phyloP scores from a whole-genome alignment of 192 early-diverging fungal species.

The Linnemannia elongata region DNA sequence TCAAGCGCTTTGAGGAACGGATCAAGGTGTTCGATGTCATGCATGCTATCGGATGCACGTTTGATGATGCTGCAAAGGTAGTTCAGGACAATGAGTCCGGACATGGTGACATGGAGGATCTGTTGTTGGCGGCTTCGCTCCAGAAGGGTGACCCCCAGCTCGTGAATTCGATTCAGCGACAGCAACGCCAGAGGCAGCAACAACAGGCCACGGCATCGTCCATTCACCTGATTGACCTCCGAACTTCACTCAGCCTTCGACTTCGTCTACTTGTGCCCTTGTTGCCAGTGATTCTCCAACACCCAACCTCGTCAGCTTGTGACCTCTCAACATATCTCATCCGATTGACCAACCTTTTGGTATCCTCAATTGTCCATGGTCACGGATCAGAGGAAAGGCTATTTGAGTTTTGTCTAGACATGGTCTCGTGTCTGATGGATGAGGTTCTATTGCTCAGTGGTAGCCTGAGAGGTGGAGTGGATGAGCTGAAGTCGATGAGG shows the following conservation, averaged over 20 bases:
- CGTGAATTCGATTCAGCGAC: constrained; percentile 21
- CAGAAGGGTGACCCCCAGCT: not conserved
- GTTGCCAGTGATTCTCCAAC: constrained; percentile 62
- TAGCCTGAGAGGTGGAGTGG: constrained; percentile 17
- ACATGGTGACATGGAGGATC: constrained; percentile 38
- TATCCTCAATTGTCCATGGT: constrained; percentile 63
- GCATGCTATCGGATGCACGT: constrained; percentile 61
- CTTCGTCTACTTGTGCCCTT: constrained; percentile 63
- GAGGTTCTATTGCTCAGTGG: constrained; percentile 43
- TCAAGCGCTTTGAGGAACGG: constrained; percentile 56
- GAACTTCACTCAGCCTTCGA: constrained; percentile 60
- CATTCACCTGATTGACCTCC: constrained; percentile 38
- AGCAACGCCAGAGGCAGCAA: constrained; percentile 22
- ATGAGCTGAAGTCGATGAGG: constrained; percentile 59
- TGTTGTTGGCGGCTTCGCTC: constrained; percentile 31
- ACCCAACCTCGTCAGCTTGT: constrained; percentile 58
- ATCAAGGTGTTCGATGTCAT: constrained; percentile 62
- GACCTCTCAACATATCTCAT: constrained; percentile 60
- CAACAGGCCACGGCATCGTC: constrained; percentile 11
- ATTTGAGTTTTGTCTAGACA: constrained; percentile 69
- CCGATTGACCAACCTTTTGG: constrained; percentile 59
- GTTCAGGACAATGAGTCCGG: constrained; percentile 42
- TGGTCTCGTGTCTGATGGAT: constrained; percentile 67
- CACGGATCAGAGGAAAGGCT: constrained; percentile 66
- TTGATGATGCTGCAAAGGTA: constrained; percentile 58